Percentiles rank a stretch among this genome's conserved stretches.
Conservation (phyloP, 192 early-diverging fungal species). For the Chytriomyces hyalinus region DNA sequence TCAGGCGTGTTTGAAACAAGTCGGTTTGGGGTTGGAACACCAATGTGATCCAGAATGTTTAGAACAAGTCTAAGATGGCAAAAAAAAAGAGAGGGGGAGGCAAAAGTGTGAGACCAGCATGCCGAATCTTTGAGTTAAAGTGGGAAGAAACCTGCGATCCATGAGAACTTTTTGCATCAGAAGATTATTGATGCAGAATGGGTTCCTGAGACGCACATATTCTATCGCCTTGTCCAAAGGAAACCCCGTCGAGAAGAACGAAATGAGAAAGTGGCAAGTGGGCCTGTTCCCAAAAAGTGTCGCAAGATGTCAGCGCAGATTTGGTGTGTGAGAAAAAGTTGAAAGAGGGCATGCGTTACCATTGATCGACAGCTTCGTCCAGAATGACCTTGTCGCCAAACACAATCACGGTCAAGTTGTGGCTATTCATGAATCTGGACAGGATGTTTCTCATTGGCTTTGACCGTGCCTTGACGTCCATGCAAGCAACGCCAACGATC, state of each 20-base stretch:
- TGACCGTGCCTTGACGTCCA: conserved; percentile 70
- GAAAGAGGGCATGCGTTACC: conserved; percentile 35
- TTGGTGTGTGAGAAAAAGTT: neutral
- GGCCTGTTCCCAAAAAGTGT: conserved; percentile 56
- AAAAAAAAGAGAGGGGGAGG: neutral
- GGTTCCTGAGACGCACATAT: conserved; percentile 81
- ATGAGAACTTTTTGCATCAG: conserved; percentile 84
- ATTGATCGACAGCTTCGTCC: conserved; percentile 87
- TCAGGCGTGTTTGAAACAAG: conserved; percentile 55
- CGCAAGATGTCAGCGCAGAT: neutral
- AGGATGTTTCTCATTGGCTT: conserved; percentile 97
- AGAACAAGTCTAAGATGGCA: conserved; percentile 69
- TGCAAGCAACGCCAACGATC: conserved; percentile 39
- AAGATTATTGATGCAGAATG: conserved; percentile 92
- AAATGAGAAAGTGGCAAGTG: conserved; percentile 92
- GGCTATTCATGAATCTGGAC: conserved; percentile 53
- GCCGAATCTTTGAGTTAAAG: neutral
- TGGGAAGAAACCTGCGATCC: conserved; percentile 64
- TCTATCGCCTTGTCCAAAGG: conserved; percentile 91
- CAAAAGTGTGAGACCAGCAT: neutral
- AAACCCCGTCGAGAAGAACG: conserved; percentile 94
- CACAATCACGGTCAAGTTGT: conserved; percentile 81
- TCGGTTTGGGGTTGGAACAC: conserved; percentile 82
- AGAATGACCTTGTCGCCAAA: conserved; percentile 97
- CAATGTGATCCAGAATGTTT: conserved; percentile 75